Conservation (phyloP, 176 grass and related monocot species). For the Eragrostis nindensis region DNA sequence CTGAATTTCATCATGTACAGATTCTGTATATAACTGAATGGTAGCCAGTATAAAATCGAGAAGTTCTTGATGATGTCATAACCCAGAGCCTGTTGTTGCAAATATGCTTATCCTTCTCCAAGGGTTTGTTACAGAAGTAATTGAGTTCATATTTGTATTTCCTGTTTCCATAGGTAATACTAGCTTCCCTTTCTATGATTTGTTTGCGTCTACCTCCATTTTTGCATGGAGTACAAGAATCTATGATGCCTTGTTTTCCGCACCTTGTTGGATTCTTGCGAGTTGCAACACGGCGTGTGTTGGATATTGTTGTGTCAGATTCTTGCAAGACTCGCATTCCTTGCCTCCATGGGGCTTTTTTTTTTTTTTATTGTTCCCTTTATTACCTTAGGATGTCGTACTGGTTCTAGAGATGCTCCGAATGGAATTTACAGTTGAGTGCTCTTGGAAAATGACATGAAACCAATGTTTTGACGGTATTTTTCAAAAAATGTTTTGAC, state of each 20-base stretch:
- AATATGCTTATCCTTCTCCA: not conserved
- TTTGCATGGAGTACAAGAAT: conserved; percentile 34
- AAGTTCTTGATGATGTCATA: conserved; percentile 20
- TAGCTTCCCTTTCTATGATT: not conserved
- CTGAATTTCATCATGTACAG: conserved; percentile 41
- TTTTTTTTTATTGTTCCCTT: too few relatives aligned
- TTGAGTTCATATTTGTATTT: not conserved
- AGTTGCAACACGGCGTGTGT: not conserved
- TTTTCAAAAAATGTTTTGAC: too few relatives aligned
- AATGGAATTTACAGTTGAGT: conserved; percentile 8
- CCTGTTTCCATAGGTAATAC: not conserved
- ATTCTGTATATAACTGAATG: conserved; percentile 44
- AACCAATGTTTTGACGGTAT: too few relatives aligned
- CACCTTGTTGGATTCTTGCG: conserved; percentile 38
- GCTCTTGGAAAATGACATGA: not conserved
- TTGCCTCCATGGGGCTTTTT: not conserved
- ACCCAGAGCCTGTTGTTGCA: not conserved
- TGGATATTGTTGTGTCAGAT: conserved; percentile 20
- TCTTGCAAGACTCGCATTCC: conserved; percentile 16
- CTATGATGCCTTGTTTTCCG: conserved; percentile 40
- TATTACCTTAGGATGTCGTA: not conserved
- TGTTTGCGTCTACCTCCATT: not conserved
- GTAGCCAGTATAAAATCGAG: not conserved
- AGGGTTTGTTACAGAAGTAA: not conserved
- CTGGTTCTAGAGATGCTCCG: not conserved